Evolutionary conservation across 768 basidiomycete genomes (phyloP).

Genomic region (Suillus subluteus): DNA sequence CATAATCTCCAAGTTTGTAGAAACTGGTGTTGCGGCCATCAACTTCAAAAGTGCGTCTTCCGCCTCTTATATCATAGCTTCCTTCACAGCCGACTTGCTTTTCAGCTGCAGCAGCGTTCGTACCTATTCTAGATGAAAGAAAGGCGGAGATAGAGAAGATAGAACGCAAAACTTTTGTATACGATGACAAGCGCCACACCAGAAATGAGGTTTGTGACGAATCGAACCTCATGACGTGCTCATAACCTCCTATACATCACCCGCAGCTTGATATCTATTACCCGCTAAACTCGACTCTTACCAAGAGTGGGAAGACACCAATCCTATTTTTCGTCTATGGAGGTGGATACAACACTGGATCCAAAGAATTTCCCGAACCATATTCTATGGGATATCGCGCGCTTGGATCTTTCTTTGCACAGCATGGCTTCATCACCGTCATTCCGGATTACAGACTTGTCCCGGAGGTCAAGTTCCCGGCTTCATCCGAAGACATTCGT

Average conservation of each 20-base stretch:
- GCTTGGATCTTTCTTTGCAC: conserved; percentile 64
- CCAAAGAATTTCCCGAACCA: conserved; percentile 49
- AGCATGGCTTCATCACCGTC: conserved; percentile 60
- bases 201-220: not conserved
- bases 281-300: conserved; percentile 38
- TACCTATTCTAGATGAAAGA: conserved; percentile 52
- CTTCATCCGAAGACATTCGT: conserved; percentile 56
- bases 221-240: not conserved
- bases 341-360: conserved; percentile 60
- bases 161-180: conserved; percentile 59
- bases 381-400: conserved; percentile 57
- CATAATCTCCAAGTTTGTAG: conserved; percentile 34
- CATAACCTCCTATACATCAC: not conserved
- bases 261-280: conserved; percentile 71
- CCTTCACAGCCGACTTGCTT: not conserved
- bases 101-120: conserved; percentile 52
- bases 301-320: conserved; percentile 39
- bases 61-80: conserved; percentile 7
- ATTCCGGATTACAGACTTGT: conserved; percentile 72
- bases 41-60: conserved; percentile 38
- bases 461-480: conserved; percentile 59
- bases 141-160: conserved; percentile 49
- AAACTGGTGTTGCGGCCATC: conserved; percentile 36
- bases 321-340: conserved; percentile 70
- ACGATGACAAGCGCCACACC: conserved; percentile 37